Percentiles rank a stretch among this genome's conserved stretches.
These are phyloP conservation scores for Trichothecium sympodiale DNA, from an alignment of 2,329 filamentous ascomycete genomes.

Conservation along the genomic window DNA sequence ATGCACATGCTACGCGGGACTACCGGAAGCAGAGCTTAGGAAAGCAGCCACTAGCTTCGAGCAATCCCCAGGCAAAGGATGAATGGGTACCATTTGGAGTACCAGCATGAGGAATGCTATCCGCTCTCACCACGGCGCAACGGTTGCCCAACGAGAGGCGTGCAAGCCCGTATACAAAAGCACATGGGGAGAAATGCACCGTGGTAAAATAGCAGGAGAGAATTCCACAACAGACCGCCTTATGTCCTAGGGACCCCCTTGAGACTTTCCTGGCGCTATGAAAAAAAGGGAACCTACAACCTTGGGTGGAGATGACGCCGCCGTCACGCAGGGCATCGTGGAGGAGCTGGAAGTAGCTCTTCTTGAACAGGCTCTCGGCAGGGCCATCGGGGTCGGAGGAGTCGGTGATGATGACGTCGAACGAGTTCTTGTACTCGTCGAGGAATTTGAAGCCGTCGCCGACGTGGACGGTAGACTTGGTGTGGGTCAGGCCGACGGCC, in stretches of 20 bases:
- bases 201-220: background rate
- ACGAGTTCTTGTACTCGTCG: constrained; percentile 89
- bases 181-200: background rate
- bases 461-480: constrained; percentile 84
- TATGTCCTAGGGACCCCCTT: constrained; percentile 21
- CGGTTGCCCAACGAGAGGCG: background rate
- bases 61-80: constrained; percentile 19
- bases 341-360: constrained; percentile 95
- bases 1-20: constrained; percentile 19
- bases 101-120: constrained; percentile 1
- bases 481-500: constrained; percentile 86
- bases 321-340: constrained; percentile 82
- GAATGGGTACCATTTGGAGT: constrained; percentile 7
- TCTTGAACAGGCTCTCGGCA: constrained; percentile 93
- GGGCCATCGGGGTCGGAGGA: constrained; percentile 95
- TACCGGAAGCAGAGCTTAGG: constrained; percentile 23
- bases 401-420: constrained; percentile 99
- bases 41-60: constrained; percentile 28
- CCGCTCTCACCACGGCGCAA: background rate
- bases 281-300: constrained; percentile 84
- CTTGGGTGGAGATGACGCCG: constrained; percentile 99
- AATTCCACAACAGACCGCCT: constrained; percentile 11
- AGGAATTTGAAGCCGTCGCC: constrained; percentile 99
- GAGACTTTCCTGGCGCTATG: constrained; percentile 23
- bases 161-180: background rate